phyloP scores from a whole-genome alignment of 139 green algal species.

The Chlorella sp. region DNA sequence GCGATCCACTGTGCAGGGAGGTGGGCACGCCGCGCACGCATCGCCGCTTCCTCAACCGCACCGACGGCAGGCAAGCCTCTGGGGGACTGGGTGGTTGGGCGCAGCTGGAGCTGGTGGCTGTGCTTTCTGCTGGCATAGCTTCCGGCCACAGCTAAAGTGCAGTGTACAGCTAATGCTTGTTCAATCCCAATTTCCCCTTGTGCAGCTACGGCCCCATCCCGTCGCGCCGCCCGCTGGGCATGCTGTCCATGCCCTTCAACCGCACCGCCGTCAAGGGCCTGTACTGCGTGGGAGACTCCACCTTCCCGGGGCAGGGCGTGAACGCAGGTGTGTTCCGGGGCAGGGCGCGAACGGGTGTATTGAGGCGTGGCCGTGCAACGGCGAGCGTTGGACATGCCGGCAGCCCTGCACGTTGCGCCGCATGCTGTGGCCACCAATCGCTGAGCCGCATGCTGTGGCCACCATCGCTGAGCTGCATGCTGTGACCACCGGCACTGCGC shows the following conservation, averaged over 20 bases:
- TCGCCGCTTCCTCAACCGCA: conserved; percentile 86
- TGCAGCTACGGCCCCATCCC: conserved; percentile 94
- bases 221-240: conserved; percentile 80
- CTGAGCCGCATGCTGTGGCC: not conserved
- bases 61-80: conserved; percentile 62
- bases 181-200: too few relatives aligned
- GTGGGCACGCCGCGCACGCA: conserved; percentile 94
- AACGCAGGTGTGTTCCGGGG: conserved; percentile 53
- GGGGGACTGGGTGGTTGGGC: too few relatives aligned
- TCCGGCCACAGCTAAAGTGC: too few relatives aligned
- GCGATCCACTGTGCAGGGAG: conserved; percentile 42
- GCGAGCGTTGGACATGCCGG: too few relatives aligned
- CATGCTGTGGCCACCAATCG: not conserved
- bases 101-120: too few relatives aligned
- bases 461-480: too few relatives aligned
- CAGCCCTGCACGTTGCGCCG: too few relatives aligned
- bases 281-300: conserved; percentile 97
- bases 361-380: not conserved
- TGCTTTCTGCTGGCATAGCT: too few relatives aligned
- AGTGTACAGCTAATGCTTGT: too few relatives aligned
- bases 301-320: conserved; percentile 94
- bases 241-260: conserved; percentile 98
- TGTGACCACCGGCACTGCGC: too few relatives aligned
- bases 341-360: not conserved
- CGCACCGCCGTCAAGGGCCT: conserved; percentile 77